These are phyloP conservation scores for Cryoendolithus antarcticus DNA, from an alignment of 2,329 filamentous ascomycete genomes.

Conservation along the genomic window DNA sequence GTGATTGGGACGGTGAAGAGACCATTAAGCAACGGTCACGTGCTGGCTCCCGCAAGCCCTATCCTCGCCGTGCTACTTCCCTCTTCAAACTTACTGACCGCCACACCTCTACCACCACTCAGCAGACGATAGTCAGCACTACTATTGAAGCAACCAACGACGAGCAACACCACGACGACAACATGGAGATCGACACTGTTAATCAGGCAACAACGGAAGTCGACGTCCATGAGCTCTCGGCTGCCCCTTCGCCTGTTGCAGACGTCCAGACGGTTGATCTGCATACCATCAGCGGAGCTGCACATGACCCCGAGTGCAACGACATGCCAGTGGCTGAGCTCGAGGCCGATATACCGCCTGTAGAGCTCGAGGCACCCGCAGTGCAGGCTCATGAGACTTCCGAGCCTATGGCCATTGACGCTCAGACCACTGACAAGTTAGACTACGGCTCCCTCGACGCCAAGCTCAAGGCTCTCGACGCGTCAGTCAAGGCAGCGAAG, in stretches of 20 bases:
- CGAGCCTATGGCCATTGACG: constrained; percentile 6
- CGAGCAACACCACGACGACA: not conserved
- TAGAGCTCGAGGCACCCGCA: too few relatives aligned
- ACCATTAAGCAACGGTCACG: constrained; percentile 10
- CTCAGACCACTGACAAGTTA: constrained; percentile 1
- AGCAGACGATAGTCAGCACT: constrained; percentile 1
- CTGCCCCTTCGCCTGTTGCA: too few relatives aligned
- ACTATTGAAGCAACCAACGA: not conserved
- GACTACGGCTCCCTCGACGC: constrained; percentile 14
- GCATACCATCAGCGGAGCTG: too few relatives aligned
- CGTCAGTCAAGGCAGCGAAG: constrained; percentile 12
- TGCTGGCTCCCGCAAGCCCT: constrained; percentile 4
- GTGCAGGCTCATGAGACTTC: too few relatives aligned
- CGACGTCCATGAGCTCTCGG: too few relatives aligned
- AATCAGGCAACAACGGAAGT: not conserved
- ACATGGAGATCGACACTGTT: not conserved
- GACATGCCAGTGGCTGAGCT: too few relatives aligned
- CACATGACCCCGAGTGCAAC: too few relatives aligned
- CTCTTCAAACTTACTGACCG: constrained; percentile 12
- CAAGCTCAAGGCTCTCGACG: constrained; percentile 18
- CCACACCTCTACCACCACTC: constrained; percentile 6
- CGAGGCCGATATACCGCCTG: too few relatives aligned
- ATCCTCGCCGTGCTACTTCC: constrained; percentile 12
- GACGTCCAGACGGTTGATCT: too few relatives aligned
- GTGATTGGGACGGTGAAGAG: constrained; percentile 7